Evolutionary conservation across 2,329 filamentous ascomycete genomes (phyloP), one percentile per base, ranked within the genome.

Genomic region (Penicillium aurantiogriseum): DNA sequence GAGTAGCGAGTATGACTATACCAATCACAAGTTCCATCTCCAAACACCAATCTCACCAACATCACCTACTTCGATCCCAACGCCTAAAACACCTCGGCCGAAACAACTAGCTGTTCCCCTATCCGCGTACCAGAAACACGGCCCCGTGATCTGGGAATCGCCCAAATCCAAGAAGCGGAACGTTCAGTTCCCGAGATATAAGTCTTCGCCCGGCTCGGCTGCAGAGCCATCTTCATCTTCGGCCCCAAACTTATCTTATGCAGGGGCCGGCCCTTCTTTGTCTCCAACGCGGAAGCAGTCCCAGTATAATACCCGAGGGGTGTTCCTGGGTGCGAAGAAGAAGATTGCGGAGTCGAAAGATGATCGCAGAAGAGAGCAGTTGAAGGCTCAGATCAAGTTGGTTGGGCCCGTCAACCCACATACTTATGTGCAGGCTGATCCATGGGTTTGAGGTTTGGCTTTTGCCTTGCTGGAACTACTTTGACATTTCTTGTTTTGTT

Each of bases 331-430:
- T 23, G 73, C 73, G 3, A 70, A 69, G 58, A 71, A 69, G 58
- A 76, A 67, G 59, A 66, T 77, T 43, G 66, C 61, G 15, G 67
- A 69, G 40, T 64, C 69, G 13, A 68, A 70, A 25, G 69, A 73
- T 15, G 71, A 77, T 51, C 72, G 71, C 31, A 65, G 74, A 25
- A 68, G 72, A 35, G 70, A 69, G 51, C 67, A 70, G 48, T 53
- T 79, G 52, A 78, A 78, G 63, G 68, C 74, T 21, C 72, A 74
- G 48, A 79, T 78, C 46, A 73, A 69, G 45, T 29, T 78, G 25
- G 66, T 78, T 33, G 74, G 76, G 5, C 74, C 74, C 13, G 67
- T 72, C 7, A 71, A 74, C 39, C 66, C 71, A 4, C 67, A 70
- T 35, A 62, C 64, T 10, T 67, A 64, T 23, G 54, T 43, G 17